Conservation (phyloP, 306 rosid genomes). For the Dalbergia cultrata region DNA sequence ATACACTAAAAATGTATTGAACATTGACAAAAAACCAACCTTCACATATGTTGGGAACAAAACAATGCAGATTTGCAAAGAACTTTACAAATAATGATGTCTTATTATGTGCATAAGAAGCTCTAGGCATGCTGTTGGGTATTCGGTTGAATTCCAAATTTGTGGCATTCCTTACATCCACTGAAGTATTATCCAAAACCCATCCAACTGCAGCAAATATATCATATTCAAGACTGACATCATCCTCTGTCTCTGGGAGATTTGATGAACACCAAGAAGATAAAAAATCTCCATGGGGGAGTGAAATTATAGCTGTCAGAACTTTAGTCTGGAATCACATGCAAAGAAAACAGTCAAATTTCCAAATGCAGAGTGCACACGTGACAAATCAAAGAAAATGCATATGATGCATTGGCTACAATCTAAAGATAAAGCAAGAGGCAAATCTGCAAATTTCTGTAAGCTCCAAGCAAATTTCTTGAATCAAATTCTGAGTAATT, state of each 20-base stretch:
- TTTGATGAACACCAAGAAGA: conserved; percentile 95
- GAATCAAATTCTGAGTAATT: conserved; percentile 15
- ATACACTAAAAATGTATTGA: conserved; percentile 33
- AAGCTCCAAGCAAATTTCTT: conserved; percentile 7
- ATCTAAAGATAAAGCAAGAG: conserved; percentile 34
- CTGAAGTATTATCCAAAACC: conserved; percentile 75
- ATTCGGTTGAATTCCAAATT: conserved; percentile 66
- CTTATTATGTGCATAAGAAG: conserved; percentile 87
- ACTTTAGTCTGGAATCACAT: conserved; percentile 83
- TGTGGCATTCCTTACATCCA: conserved; percentile 47
- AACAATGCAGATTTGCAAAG: conserved; percentile 98
- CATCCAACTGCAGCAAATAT: conserved; percentile 88
- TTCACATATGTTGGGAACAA: conserved; percentile 88
- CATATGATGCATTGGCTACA: conserved; percentile 31
- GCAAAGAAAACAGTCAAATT: conserved; percentile 54
- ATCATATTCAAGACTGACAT: conserved; percentile 81
- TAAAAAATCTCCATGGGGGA: conserved; percentile 84
- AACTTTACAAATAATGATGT: conserved; percentile 92
- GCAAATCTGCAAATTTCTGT: background rate
- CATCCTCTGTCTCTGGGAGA: conserved; percentile 81
- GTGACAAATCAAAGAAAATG: conserved; percentile 42
- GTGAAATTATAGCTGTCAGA: conserved; percentile 87
- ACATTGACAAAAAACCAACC: conserved; percentile 63
- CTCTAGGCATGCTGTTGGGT: conserved; percentile 65
- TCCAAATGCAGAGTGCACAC: conserved; percentile 24